Conservation (phyloP, 192 early-diverging fungal genomes). For the Coemansia sp. region DNA sequence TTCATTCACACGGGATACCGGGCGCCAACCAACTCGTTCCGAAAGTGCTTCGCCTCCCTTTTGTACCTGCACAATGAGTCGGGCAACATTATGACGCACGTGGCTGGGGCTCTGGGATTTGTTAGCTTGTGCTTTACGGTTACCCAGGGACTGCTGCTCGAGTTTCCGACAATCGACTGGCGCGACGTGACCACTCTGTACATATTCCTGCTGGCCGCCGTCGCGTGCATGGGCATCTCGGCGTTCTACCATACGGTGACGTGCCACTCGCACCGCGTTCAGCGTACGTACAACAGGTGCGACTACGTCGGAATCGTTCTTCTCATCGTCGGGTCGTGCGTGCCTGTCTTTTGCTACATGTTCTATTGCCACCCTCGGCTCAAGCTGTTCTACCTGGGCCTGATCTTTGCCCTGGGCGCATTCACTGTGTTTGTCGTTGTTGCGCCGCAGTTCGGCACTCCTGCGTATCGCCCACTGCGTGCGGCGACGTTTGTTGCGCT, state of each 20-base stretch:
- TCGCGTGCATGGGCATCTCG: slow-evolving; percentile 79
- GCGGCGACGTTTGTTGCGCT: slow-evolving; percentile 79
- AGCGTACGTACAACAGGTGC: slow-evolving; percentile 78
- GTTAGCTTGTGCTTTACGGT: slow-evolving; percentile 58
- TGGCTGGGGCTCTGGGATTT: slow-evolving; percentile 71
- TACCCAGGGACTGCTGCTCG: slow-evolving; percentile 40
- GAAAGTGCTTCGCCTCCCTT: slow-evolving; percentile 72
- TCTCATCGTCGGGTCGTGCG: slow-evolving; percentile 68
- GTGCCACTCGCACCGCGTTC: slow-evolving; percentile 80
- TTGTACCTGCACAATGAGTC: slow-evolving; percentile 92
- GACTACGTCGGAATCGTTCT: slow-evolving; percentile 93
- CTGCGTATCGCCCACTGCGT: slow-evolving; percentile 79
- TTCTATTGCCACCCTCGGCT: slow-evolving; percentile 65
- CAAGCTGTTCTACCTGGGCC: slow-evolving; percentile 60
- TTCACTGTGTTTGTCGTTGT: slow-evolving; percentile 68
- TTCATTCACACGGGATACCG: slow-evolving; percentile 85
- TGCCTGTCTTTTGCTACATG: slow-evolving; percentile 55
- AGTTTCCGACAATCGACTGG: slow-evolving; percentile 59
- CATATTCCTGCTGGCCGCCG: slow-evolving; percentile 74
- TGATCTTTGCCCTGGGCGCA: slow-evolving; percentile 66
- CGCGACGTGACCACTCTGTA: slow-evolving; percentile 73
- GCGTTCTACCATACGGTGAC: slow-evolving; percentile 79
- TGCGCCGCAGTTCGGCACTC: slow-evolving; percentile 66
- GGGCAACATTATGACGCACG: slow-evolving; percentile 90
- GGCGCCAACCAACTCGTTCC: slow-evolving; percentile 73